Evolutionary conservation across 2,329 filamentous ascomycete genomes (phyloP), one percentile per base, ranked within the genome.

Genomic region (Zymoseptoria ardabiliae): DNA sequence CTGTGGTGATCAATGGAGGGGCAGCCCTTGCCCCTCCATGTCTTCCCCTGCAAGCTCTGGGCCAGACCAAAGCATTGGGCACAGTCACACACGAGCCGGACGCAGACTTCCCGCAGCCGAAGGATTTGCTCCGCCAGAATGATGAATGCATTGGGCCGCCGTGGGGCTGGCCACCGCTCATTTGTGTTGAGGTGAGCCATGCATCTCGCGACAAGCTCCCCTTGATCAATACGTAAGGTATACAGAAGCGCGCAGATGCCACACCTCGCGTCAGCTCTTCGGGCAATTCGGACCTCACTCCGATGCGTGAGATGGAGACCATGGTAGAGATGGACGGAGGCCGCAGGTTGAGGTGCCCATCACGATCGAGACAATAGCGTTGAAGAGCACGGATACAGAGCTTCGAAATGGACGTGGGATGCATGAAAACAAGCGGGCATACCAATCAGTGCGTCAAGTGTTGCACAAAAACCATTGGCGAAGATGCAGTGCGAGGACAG

Each of bases 91-190:
- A 50, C 61, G 57, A 57, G 61, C 60, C 60, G 62, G 62, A 62
- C 60, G 62, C 53, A 54, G 35, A 51, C 48, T 53, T 50, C 50
- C 62, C 60, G 62, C 56, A 58, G 58, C 57, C 58, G 62, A 54
- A 58, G 57, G 54, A 58, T 28, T 28, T 28, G 25, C 25, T 28
- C 25, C 25, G 25, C 25, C 25, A 28, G 25, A 28, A 28, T 28
- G 2, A 28, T 28, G 25, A 9, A 28, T 28, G 25, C 25, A 45
- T 45, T 45, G 35, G 35, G 35, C 17, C 13, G 35, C 35, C 17
- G 35, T 17, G 13, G 17, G 17, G 35, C 35, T 45, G 35, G 35
- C 11, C 11, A 45, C 35, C 25, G 25, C 35, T 45, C 13, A 45
- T 11, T 17, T 10, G 35, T 13, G 35, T 5, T 41, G 35, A 41